phyloP scores from a whole-genome alignment of 148 eudicot species.

The Camellia japonica region DNA sequence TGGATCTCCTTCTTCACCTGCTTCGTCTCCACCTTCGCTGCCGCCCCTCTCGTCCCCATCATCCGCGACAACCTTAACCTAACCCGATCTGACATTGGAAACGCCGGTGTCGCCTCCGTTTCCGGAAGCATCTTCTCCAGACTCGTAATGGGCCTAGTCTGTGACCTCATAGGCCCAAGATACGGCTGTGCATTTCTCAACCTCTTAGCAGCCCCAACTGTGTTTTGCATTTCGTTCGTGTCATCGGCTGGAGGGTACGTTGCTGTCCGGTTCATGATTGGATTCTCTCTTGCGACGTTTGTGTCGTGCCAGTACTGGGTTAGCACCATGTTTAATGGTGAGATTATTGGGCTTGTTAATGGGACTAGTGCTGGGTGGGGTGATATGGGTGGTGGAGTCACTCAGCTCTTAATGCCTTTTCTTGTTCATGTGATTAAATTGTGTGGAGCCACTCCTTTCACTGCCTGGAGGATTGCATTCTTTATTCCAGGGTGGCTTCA shows the following conservation, averaged over 20 bases:
- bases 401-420: slow-evolving; percentile 48
- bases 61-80: slow-evolving; percentile 31
- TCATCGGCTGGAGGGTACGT: slow-evolving; percentile 18
- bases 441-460: slow-evolving; percentile 41
- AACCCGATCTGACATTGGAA: slow-evolving; percentile 22
- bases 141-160: slow-evolving; percentile 26
- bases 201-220: slow-evolving; percentile 22
- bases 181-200: slow-evolving; percentile 27
- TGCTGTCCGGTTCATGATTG: slow-evolving; percentile 51
- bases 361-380: slow-evolving; percentile 55
- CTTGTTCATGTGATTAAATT: slow-evolving; percentile 23
- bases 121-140: slow-evolving; percentile 31
- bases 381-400: slow-evolving; percentile 53
- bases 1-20: slow-evolving; percentile 31
- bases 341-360: slow-evolving; percentile 46
- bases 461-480: slow-evolving; percentile 58
- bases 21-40: slow-evolving; percentile 30
- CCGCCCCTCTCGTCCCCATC: slow-evolving; percentile 30
- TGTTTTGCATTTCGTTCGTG: slow-evolving; percentile 24
- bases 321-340: slow-evolving; percentile 46
- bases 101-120: slow-evolving; percentile 31
- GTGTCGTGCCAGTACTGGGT: slow-evolving; percentile 55
- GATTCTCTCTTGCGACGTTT: slow-evolving; percentile 49
- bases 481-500: slow-evolving; percentile 48
- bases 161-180: slow-evolving; percentile 25